These are phyloP conservation scores for Saccharomyces hybrid DNA, from an alignment of 1,139 yeast species.

Conservation along the genomic window DNA sequence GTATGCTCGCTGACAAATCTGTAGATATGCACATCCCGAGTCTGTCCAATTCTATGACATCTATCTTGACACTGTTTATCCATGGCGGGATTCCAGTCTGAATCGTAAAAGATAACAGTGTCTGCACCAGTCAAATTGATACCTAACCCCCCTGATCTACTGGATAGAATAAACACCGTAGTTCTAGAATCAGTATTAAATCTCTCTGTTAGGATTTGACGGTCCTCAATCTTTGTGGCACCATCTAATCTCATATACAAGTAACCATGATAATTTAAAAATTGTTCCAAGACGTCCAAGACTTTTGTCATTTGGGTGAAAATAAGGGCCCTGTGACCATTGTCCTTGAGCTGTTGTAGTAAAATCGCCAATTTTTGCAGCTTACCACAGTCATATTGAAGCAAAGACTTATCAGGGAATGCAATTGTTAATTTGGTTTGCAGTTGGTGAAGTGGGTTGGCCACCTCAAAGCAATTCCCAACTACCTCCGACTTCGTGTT, in stretches of 20 bases:
- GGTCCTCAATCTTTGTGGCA: conserved; percentile 92
- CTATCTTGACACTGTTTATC: conserved; percentile 99
- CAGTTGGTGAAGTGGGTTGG: conserved; percentile 70
- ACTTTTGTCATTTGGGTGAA: conserved; percentile 99
- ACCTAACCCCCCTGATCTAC: conserved; percentile 97
- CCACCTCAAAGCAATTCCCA: conserved; percentile 36
- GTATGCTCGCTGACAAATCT: conserved; percentile 94
- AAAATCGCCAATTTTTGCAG: conserved; percentile 73
- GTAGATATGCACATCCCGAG: conserved; percentile 94
- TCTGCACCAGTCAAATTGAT: conserved; percentile 97
- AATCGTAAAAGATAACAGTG: conserved; percentile 67
- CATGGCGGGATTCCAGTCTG: conserved; percentile 76
- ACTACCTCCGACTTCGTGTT: conserved; percentile 33
- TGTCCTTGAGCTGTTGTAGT: conserved; percentile 66
- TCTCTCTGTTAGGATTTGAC: conserved; percentile 87
- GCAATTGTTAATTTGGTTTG: conserved; percentile 88
- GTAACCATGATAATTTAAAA: conserved; percentile 89
- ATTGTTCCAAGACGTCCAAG: conserved; percentile 85
- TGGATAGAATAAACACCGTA: conserved; percentile 86
- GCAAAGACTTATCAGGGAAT: conserved; percentile 86
- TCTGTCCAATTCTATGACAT: conserved; percentile 98
- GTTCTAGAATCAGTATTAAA: conserved; percentile 81
- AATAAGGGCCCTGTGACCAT: conserved; percentile 88
- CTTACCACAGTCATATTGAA: conserved; percentile 96
- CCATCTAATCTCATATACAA: conserved; percentile 94